Evolutionary conservation across 2,329 filamentous ascomycete genomes (phyloP).

Genomic region (Monosporascus sp.): DNA sequence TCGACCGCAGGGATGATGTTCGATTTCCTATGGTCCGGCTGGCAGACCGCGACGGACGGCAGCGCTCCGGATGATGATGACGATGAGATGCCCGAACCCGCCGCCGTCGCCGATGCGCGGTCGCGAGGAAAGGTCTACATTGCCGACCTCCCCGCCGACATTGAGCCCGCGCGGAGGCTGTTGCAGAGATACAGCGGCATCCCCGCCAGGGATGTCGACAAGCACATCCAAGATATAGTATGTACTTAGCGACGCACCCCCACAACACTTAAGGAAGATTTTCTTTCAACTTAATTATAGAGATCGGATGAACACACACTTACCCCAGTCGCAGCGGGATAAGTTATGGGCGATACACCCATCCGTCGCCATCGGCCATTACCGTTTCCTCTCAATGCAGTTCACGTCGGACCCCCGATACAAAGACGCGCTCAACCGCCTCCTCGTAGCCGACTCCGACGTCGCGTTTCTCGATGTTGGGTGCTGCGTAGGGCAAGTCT

Average conservation of each 20-base stretch:
- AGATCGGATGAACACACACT: background rate
- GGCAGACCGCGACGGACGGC: too few relatives aligned
- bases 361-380: conserved; percentile 42
- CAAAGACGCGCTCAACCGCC: conserved; percentile 35
- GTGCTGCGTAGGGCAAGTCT: conserved; percentile 44
- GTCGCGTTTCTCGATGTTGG: conserved; percentile 43
- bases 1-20: too few relatives aligned
- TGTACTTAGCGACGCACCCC: background rate
- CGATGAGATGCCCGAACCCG: background rate
- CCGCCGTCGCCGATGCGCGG: background rate
- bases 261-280: too few relatives aligned
- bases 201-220: conserved; percentile 18
- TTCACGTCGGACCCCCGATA: conserved; percentile 37
- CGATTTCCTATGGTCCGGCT: too few relatives aligned
- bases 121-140: conserved; percentile 16
- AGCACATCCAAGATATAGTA: conserved; percentile 23
- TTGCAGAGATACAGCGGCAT: conserved; percentile 25
- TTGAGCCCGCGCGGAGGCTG: conserved; percentile 18
- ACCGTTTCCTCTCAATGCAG: conserved; percentile 42
- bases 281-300: background rate
- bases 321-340: conserved; percentile 31
- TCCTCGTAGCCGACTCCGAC: conserved; percentile 31
- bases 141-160: conserved; percentile 21
- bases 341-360: conserved; percentile 39
- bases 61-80: background rate